These are phyloP conservation scores for Verticillium dahliae DNA, from an alignment of 2,329 filamentous ascomycete species.

Conservation along the genomic window DNA sequence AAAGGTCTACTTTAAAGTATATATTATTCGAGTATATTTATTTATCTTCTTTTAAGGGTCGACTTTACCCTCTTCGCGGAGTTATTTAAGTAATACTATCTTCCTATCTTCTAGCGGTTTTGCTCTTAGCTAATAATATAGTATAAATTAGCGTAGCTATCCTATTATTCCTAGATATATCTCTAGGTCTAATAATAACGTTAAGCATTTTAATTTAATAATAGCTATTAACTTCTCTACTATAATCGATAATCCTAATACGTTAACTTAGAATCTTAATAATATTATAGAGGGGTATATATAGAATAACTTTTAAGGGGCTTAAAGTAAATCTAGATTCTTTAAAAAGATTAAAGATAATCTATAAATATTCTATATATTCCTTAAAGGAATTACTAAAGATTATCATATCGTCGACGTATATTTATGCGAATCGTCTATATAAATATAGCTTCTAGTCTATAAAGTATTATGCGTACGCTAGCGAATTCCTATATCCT, in stretches of 20 bases:
- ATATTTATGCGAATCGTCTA: neutral
- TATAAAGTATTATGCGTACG: neutral
- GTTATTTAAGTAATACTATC: neutral
- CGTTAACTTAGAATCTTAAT: neutral
- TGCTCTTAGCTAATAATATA: too few species aligned
- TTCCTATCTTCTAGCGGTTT: neutral
- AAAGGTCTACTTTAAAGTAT: neutral
- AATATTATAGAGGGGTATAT: neutral
- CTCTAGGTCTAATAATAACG: too few species aligned
- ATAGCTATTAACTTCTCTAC: too few species aligned
- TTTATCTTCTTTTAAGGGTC: neutral
- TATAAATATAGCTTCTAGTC: neutral
- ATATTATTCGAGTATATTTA: neutral
- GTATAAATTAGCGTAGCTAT: too few species aligned
- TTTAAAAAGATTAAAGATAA: neutral
- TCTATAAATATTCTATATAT: neutral
- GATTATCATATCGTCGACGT: neutral
- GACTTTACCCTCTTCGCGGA: neutral
- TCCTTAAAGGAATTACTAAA: neutral
- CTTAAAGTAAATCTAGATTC: neutral
- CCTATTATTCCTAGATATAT: too few species aligned
- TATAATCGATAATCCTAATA: neutral
- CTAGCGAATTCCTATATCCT: neutral
- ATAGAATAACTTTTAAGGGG: neutral
- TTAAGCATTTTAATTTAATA: too few species aligned